phyloP scores from a whole-genome alignment of 805 yeast genomes.

The Ogataea saltuana region DNA sequence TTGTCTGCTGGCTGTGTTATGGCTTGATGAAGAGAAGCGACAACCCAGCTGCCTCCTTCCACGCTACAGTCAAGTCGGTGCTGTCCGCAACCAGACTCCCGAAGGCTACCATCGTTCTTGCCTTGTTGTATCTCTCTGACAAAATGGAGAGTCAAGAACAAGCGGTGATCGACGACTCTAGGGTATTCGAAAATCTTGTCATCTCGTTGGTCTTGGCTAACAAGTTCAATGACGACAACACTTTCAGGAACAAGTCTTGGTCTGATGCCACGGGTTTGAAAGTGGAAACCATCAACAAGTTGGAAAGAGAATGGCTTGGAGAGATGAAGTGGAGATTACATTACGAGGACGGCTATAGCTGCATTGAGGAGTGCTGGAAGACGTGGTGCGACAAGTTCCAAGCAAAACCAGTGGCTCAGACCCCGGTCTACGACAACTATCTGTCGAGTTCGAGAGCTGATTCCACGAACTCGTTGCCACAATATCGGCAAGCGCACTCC shows the following conservation, averaged over 20 bases:
- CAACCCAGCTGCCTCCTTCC: constrained; percentile 51
- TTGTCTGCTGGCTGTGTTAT: constrained; percentile 70
- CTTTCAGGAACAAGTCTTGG: constrained; percentile 95
- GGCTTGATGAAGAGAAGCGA: constrained; percentile 61
- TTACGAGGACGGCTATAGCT: constrained; percentile 32
- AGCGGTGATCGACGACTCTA: constrained; percentile 34
- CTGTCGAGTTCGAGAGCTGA: constrained; percentile 13
- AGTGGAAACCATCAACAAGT: constrained; percentile 55
- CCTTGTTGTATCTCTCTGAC: constrained; percentile 77
- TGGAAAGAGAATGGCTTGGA: constrained; percentile 59
- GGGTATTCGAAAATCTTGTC: constrained; percentile 57
- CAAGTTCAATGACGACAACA: constrained; percentile 94
- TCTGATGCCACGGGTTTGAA: constrained; percentile 88
- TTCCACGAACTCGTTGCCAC: constrained; percentile 5
- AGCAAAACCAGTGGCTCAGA: constrained; percentile 9
- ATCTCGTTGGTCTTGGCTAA: constrained; percentile 81
- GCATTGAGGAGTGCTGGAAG: constrained; percentile 39
- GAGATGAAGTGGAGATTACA: constrained; percentile 35
- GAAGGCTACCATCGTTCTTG: constrained; percentile 72
- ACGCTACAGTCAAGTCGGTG: constrained; percentile 62
- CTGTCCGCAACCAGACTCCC: constrained; percentile 88
- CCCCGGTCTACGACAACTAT: constrained; percentile 8
- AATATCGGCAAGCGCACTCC: constrained; percentile 8
- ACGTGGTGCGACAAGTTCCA: constrained; percentile 38
- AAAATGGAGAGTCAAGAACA: constrained; percentile 40